Conservation (phyloP, 352 stramenopile genomes). For the Globisporangium parvum region DNA sequence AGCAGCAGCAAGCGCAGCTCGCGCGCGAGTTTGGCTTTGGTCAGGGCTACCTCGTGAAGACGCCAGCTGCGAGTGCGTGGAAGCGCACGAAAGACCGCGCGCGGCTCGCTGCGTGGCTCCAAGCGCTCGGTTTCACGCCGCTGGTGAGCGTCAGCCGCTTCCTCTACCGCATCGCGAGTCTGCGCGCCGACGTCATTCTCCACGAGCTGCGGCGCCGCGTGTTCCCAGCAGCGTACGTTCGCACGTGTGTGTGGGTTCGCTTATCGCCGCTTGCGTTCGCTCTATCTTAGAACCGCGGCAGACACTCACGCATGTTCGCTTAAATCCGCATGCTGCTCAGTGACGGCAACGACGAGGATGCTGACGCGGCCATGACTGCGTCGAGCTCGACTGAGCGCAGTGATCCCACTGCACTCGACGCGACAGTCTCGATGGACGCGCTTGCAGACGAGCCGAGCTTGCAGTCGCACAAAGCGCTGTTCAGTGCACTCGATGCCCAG, state of each 20-base stretch:
- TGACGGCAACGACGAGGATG: not conserved
- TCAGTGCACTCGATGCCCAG: constrained; percentile 40
- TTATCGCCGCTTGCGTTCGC: not conserved
- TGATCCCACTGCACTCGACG: not conserved
- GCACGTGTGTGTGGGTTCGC: not conserved
- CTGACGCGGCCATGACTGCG: not conserved
- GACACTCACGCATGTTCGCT: too few species aligned
- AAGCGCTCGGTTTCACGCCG: constrained; percentile 46
- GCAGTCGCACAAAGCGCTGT: constrained; percentile 43
- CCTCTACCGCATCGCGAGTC: constrained; percentile 42
- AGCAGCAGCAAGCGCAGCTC: constrained; percentile 35
- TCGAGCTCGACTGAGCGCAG: not conserved
- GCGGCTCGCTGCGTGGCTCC: constrained; percentile 36
- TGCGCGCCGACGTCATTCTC: constrained; percentile 57
- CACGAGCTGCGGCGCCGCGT: constrained; percentile 35
- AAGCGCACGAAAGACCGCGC: constrained; percentile 27
- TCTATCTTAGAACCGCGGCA: not conserved
- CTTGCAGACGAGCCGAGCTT: constrained; percentile 12
- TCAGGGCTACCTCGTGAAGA: constrained; percentile 52
- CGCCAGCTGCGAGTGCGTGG: constrained; percentile 24
- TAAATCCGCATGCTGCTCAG: constrained; percentile 14
- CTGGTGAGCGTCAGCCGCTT: constrained; percentile 24
- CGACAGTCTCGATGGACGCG: constrained; percentile 12
- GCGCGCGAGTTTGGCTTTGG: constrained; percentile 43
- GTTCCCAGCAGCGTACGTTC: constrained; percentile 8